Evolutionary conservation across 140 eudicot genomes (phyloP).

Genomic region (Senecio squalidus): DNA sequence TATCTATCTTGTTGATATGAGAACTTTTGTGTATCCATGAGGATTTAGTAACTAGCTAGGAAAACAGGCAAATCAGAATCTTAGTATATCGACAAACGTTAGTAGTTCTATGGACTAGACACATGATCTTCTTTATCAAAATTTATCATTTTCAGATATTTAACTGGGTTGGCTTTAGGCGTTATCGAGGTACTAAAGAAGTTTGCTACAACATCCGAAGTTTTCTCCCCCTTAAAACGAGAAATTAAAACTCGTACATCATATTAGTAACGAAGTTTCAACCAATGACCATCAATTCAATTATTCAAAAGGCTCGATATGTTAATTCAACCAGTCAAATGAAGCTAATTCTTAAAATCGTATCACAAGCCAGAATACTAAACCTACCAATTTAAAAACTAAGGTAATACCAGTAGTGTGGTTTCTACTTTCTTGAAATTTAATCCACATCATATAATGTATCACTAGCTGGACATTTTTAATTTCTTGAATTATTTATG

Average conservation of each 20-base stretch:
- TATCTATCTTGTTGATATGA: not conserved
- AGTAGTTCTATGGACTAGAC: not conserved
- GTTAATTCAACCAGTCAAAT: not conserved
- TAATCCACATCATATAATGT: not conserved
- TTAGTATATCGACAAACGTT: not conserved
- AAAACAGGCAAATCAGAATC: not conserved
- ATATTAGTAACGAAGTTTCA: not conserved
- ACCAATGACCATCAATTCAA: not conserved
- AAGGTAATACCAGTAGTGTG: no score
- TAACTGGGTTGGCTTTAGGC: not conserved
- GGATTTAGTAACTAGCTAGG: not conserved
- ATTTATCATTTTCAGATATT: not conserved
- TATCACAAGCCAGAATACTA: not conserved
- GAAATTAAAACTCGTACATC: not conserved
- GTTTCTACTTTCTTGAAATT: not conserved
- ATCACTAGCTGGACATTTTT: not conserved
- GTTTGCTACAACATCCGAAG: not conserved
- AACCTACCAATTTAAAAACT: not conserved
- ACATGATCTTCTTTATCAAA: not conserved
- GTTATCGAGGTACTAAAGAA: not conserved
- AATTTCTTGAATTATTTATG: not conserved
- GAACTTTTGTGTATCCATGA: not conserved
- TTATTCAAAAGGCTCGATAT: no score
- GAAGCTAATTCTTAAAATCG: no score
- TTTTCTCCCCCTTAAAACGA: no score